Evolutionary conservation across 2,329 filamentous ascomycete genomes (phyloP), one percentile per base, ranked within the genome.

Genomic region (Arthrobotrys pseudoclavata): DNA sequence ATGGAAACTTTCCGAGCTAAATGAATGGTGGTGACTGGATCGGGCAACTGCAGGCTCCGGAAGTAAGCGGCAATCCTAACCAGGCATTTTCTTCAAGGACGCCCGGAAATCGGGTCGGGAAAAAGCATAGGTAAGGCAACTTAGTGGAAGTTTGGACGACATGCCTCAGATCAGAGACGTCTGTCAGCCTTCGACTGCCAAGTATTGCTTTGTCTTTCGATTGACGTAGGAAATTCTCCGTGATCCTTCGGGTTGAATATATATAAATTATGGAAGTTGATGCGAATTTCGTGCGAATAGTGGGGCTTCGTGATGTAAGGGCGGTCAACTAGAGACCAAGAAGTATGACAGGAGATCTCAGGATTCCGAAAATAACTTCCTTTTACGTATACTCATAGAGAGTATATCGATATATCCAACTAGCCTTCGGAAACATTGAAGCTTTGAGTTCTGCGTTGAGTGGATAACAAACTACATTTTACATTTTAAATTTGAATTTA

Each of bases 61-160:
- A 18, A n/a, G 26, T n/a, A 34, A 31, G 50, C 50, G 47, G 47
- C 20, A 26, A 26, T 15, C 47, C 10, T 26, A 26, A 26, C 22
- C 22, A 26, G 50, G 50, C 15, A 18, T 10, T 53, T 53, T 24
- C 24, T 18, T 31, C 24, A 53, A 34, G 50, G 50, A 31, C 18
- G 29, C 50, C 50, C 26, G 50, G 50, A 29, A 53, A 53, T 53
- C n/a, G 50, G 26, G 24, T 53, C 42, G 24, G 24, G 26, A 34
- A 53, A 53, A 31, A 53, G 50, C 50, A 53, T 26, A 29, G 15
- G 24, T 53, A 7, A 26, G 26, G 26, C 24, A 31, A 53, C 26
- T 53, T 34, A 4, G 15, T 15, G 9, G 50, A 26, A 53, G 26
- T 15, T 53, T 53, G 42, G 2, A 45, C 20, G 42, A 20, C 6